Evolutionary conservation across 768 basidiomycete species (phyloP), one percentile per base, ranked within the genome.

Genomic region (Tylopilus rubrobrunneus): DNA sequence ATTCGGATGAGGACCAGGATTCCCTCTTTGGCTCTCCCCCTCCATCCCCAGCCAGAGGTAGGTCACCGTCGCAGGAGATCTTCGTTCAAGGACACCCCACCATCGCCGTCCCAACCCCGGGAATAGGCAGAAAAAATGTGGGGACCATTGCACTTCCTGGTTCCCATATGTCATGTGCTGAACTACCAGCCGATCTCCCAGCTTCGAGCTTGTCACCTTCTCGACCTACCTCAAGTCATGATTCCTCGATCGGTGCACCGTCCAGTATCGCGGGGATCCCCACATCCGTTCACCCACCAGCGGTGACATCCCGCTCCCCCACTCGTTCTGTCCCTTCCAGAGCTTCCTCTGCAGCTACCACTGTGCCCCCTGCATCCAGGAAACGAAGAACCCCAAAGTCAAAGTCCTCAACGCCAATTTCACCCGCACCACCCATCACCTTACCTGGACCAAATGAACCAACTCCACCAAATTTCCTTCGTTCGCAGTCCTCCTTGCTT

Each of bases 141-240:
- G 89, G 88, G 89, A 86, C 89, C 87, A 90, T 90, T 91, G 89
- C 89, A 91, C 89, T 91, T 89, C 87, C 87, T 90, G 89, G 89
- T 83, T 88, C 87, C 88, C 89, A 87, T 77, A 78, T 70, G 69
- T 71, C 76, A 72, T 78, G 76, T 87, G 87, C 87, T 90, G 86
- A 91, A 90, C 79, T 85, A 75, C 80, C 87, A 74, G 79, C 85
- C 77, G 74, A 82, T 77, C 83, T 85, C 82, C 72, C 85, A 89
- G 87, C 82, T 77, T 79, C 78, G 75, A 78, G 79, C 71, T 74
- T 77, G 73, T 53, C 64, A 40, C 42, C 45, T 48, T 25, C 56
- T 17, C 48, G 36, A 44, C 49, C 49, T 23, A 34, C 44, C 25
- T 53, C 59, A 59, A 63, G 52, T 34, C 51, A 44, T 43, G 77